These are phyloP conservation scores for Pichia sp. DNA, from an alignment of 1,139 yeast species.

Conservation along the genomic window DNA sequence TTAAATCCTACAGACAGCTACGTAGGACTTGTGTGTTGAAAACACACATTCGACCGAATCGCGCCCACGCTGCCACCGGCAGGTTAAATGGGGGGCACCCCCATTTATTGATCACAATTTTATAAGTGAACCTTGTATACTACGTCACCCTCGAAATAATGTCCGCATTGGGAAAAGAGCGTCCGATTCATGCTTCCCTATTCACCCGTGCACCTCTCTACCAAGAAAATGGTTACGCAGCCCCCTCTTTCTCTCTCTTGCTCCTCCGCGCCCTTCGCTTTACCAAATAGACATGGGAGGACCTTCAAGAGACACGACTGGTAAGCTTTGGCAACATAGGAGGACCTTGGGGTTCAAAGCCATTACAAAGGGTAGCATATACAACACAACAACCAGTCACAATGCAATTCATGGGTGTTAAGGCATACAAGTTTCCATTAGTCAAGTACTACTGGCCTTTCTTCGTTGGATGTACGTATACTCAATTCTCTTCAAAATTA, in stretches of 20 bases:
- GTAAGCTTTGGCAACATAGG: background rate
- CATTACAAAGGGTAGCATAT: background rate
- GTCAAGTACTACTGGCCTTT: constrained; percentile 65
- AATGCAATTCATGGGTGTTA: constrained; percentile 28
- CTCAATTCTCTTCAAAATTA: background rate
- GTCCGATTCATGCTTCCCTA: too few species aligned
- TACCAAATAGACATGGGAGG: background rate
- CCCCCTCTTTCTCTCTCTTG: constrained; percentile 2
- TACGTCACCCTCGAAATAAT: too few species aligned
- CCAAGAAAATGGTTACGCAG: constrained; percentile 11
- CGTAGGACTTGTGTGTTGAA: too few species aligned
- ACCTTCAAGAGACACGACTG: background rate
- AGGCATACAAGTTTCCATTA: constrained; percentile 29
- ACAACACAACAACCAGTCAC: background rate
- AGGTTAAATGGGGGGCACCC: too few species aligned
- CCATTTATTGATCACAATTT: too few species aligned
- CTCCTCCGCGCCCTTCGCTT: background rate
- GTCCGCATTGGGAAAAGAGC: too few species aligned
- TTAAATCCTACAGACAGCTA: too few species aligned
- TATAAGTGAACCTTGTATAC: too few species aligned
- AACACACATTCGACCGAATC: too few species aligned
- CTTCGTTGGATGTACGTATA: constrained; percentile 48
- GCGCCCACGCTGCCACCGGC: too few species aligned
- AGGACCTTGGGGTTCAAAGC: background rate
- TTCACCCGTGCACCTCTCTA: too few species aligned